Conservation (phyloP, 83 land plant species). For the Thuja plicata region DNA sequence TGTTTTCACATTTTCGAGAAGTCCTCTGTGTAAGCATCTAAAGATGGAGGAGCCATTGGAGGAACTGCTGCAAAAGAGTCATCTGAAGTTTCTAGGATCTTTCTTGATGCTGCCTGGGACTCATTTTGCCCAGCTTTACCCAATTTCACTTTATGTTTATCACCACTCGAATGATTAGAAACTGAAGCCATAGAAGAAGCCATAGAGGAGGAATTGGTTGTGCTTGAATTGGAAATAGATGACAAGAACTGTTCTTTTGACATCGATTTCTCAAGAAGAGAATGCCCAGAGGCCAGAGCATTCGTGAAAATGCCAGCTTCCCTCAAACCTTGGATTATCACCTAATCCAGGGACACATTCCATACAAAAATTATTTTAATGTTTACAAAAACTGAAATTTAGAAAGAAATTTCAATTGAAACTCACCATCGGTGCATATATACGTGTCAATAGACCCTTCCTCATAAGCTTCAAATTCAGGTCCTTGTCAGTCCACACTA, state of each 20-base stretch:
- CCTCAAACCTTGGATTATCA: conserved; percentile 75
- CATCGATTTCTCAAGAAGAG: too few relatives aligned
- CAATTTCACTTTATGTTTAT: too few relatives aligned
- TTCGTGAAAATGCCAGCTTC: conserved; percentile 70
- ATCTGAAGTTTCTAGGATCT: conserved; percentile 23
- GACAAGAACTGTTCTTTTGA: too few relatives aligned
- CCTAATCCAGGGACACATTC: conserved; percentile 27
- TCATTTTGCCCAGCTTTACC: neutral
- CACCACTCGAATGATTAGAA: conserved; percentile 10
- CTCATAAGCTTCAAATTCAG: conserved; percentile 67
- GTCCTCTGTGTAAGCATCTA: conserved; percentile 16
- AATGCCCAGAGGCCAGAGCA: conserved; percentile 40
- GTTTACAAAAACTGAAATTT: neutral
- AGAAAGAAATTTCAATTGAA: neutral
- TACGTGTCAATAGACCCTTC: conserved; percentile 53
- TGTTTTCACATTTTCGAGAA: neutral
- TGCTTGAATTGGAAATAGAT: neutral
- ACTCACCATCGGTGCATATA: conserved; percentile 87
- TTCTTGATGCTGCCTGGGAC: conserved; percentile 42
- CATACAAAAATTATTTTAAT: neutral
- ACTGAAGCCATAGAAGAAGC: conserved; percentile 8
- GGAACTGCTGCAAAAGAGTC: conserved; percentile 41
- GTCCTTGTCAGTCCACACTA: conserved; percentile 88
- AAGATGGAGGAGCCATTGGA: conserved; percentile 52
- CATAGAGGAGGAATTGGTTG: conserved; percentile 23